phyloP scores from a whole-genome alignment of 345 rosid species.

The Corchorus olitorius region DNA sequence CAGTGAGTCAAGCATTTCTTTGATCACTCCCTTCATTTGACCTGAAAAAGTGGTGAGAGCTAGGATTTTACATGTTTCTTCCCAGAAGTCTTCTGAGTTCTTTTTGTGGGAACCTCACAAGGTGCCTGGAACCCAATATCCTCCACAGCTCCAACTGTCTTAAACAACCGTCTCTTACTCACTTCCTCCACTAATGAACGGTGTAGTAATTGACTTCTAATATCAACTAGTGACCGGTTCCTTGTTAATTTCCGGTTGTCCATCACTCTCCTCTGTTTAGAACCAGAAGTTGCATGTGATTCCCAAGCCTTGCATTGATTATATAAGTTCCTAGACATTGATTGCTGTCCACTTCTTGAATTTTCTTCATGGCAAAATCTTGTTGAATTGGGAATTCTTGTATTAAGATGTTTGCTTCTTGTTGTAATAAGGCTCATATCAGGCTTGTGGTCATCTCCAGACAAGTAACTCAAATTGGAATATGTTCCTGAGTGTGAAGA shows the following conservation, averaged over 20 bases:
- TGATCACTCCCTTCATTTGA: slow-evolving; percentile 14
- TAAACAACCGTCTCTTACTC: slow-evolving; percentile 55
- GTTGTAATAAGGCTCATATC: slow-evolving; percentile 28
- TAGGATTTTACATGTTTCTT: slow-evolving; percentile 32
- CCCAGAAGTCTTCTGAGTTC: slow-evolving; percentile 25
- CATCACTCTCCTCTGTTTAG: slow-evolving; percentile 36
- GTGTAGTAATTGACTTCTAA: slow-evolving; percentile 61
- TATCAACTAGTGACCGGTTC: slow-evolving; percentile 68
- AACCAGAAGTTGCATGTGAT: slow-evolving; percentile 40
- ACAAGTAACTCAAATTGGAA: slow-evolving; percentile 53
- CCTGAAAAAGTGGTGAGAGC: slow-evolving; percentile 18
- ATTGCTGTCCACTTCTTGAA: slow-evolving; percentile 38
- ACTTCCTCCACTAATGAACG: slow-evolving; percentile 65
- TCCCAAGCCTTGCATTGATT: slow-evolving; percentile 39
- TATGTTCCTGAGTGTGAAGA: slow-evolving; percentile 66
- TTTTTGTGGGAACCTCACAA: slow-evolving; percentile 35
- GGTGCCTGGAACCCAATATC: slow-evolving; percentile 71
- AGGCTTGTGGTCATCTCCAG: slow-evolving; percentile 45
- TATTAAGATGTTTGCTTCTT: slow-evolving; percentile 27
- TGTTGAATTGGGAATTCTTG: slow-evolving; percentile 43
- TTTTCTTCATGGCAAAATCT: slow-evolving; percentile 44
- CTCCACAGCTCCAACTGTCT: slow-evolving; percentile 77
- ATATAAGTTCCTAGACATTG: slow-evolving; percentile 15
- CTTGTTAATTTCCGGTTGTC: slow-evolving; percentile 46
- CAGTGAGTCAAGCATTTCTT: slow-evolving; percentile 4